Conservation (phyloP, 495 filamentous ascomycete species). For the Hypoxylon lienhwacheense region DNA sequence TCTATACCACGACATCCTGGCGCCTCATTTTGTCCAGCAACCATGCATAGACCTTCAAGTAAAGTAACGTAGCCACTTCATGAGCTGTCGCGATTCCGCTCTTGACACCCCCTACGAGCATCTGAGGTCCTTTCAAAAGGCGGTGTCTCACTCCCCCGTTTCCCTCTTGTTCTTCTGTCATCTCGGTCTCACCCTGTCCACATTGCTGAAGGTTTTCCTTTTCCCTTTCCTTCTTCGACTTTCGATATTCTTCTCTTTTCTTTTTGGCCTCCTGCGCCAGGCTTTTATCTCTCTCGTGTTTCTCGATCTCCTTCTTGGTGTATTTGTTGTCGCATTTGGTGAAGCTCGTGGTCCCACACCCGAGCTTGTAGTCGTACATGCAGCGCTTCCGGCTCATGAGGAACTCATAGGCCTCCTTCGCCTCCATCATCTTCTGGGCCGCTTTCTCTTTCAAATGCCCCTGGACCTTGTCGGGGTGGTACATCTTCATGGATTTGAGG, state of each 20-base stretch:
- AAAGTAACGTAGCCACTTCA: too few relatives aligned
- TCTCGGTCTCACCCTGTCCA: too few relatives aligned
- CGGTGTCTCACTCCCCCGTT: too few relatives aligned
- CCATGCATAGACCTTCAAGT: too few relatives aligned
- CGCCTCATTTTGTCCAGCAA: too few relatives aligned
- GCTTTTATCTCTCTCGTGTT: not conserved
- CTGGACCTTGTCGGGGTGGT: not conserved
- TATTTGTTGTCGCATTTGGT: not conserved
- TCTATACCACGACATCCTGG: too few relatives aligned
- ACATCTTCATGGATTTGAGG: not conserved
- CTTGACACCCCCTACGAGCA: too few relatives aligned
- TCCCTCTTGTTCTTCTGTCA: too few relatives aligned
- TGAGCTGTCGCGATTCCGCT: too few relatives aligned
- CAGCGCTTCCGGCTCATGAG: not conserved
- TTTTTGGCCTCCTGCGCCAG: conserved; percentile 21
- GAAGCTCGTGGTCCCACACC: not conserved
- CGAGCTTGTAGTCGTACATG: conserved; percentile 1
- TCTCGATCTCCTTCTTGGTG: not conserved
- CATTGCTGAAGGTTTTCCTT: too few relatives aligned
- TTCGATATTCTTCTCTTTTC: not conserved
- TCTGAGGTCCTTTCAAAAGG: too few relatives aligned
- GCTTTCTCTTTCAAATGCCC: not conserved
- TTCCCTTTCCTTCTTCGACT: not conserved
- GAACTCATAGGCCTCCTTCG: not conserved
- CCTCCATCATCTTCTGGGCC: not conserved